A percentile compares a stretch with the other conserved stretches of the same genome.
Conservation (phyloP, 176 grass and related monocot genomes). For the Secale cereale region DNA sequence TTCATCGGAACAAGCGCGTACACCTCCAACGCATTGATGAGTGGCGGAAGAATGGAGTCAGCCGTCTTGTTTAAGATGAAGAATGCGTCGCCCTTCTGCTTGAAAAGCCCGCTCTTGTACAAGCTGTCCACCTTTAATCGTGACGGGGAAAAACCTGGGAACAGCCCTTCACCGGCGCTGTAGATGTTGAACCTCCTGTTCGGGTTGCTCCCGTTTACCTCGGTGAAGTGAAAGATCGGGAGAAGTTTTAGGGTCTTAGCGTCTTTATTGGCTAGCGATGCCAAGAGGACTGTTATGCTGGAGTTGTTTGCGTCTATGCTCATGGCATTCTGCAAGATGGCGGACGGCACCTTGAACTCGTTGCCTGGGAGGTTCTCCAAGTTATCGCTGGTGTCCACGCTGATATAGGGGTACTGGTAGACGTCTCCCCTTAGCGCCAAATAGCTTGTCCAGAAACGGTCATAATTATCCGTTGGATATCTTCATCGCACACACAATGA, state of each 20-base stretch:
- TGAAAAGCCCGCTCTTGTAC: not conserved
- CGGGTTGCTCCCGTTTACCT: not conserved
- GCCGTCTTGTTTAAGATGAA: no score
- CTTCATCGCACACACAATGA: not conserved
- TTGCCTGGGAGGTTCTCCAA: not conserved
- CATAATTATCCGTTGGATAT: not conserved
- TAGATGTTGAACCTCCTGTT: not conserved
- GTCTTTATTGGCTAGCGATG: not conserved
- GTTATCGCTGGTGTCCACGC: not conserved
- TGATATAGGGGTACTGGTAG: not conserved
- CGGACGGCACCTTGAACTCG: not conserved
- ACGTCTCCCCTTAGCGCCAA: fast-evolving
- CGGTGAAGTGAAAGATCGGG: not conserved
- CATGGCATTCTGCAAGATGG: not conserved
- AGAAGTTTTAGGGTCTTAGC: not conserved
- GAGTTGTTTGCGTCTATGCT: not conserved
- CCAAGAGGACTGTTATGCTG: not conserved
- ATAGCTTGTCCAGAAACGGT: not conserved
- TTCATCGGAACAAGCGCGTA: no score
- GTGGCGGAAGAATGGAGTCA: no score
- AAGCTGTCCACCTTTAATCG: not conserved
- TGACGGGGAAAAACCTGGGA: not conserved
- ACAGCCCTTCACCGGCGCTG: not conserved
- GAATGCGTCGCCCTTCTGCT: no score
- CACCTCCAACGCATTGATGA: no score